phyloP scores from a whole-genome alignment of 805 yeast genomes.

The Saccharomycopsis fodiens region DNA sequence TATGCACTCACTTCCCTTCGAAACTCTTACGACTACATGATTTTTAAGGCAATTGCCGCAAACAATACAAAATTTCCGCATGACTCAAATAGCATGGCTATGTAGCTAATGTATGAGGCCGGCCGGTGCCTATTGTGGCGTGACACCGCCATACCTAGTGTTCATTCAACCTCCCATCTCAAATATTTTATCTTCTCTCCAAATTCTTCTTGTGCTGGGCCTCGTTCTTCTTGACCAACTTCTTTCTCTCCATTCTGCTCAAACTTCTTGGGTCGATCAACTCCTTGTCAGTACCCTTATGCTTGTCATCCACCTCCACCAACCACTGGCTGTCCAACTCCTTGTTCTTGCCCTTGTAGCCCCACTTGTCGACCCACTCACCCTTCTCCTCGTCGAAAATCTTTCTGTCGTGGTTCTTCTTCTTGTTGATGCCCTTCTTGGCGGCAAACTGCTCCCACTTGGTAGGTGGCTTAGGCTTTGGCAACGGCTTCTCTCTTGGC shows the following conservation, averaged over 20 bases:
- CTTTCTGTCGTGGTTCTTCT: constrained; percentile 82
- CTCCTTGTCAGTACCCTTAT: constrained; percentile 49
- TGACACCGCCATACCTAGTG: too few species aligned
- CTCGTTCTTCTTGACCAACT: constrained; percentile 74
- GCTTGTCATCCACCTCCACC: constrained; percentile 84
- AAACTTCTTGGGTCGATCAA: constrained; percentile 83
- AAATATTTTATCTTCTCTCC: too few species aligned
- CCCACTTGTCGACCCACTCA: constrained; percentile 99
- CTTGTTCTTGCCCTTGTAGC: constrained; percentile 90
- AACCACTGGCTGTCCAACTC: constrained; percentile 86
- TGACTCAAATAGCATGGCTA: too few species aligned
- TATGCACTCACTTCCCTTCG: too few species aligned
- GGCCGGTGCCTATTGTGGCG: too few species aligned
- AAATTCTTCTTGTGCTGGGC: constrained; percentile 79
- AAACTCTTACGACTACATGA: too few species aligned
- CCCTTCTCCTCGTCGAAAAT: constrained; percentile 83
- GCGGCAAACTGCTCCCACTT: constrained; percentile 97
- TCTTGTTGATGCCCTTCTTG: constrained; percentile 88
- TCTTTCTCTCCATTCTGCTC: constrained; percentile 75
- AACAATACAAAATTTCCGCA: too few species aligned
- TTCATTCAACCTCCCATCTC: too few species aligned
- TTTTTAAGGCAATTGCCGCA: too few species aligned
- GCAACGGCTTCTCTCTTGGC: constrained; percentile 94
- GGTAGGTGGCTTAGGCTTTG: constrained; percentile 86
- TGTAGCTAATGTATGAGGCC: too few species aligned